Evolutionary conservation across 768 basidiomycete species (phyloP), one percentile per base, ranked within the genome.

Genomic region (Artomyces pyxidatus): DNA sequence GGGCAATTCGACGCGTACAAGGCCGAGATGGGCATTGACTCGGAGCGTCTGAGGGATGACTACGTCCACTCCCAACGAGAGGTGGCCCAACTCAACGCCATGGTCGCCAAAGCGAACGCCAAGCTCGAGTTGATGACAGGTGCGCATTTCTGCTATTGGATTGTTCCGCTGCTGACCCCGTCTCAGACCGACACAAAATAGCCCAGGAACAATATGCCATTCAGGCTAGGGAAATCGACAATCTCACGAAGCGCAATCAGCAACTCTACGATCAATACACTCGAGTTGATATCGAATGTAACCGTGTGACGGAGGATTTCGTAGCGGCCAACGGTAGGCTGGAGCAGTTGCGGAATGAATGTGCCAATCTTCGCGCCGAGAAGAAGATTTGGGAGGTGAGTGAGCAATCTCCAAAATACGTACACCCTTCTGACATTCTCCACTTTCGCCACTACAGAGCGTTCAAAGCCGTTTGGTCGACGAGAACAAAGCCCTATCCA

Each of bases 381-480:
- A 94, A 91, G 71, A 85, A 81, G 60, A 88, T 94, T 29, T 91
- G 87, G 85, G 88, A 90, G 83, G 91, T 88, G 45, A 27, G 76
- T 60, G 1, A 28, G 25, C 28, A 29, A 4, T 3, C 9, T 50
- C n/a, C 23, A 45, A 6, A 43, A 32, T 4, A 41, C 16, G 7
- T 10, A 3, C 29, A 2, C 9, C 11, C n/a, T 8, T 6, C 1
- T 10, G 19, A 39, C 37, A 48, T 45, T 49, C 29, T 23, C 42
- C 27, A 17, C 22, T 32, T 35, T 27, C 17, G 16, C 22, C 7
- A n/a, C n/a, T n/a, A n/a, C 53, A 92, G 91, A 80, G 78, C 53
- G 77, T 88, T 27, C 90, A 96, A 73, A 59, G 59, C 39, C 83
- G 94, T 23, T 73, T 98, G 12, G 77, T 85, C 3, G 84, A 91